Base-by-base conservation (phyloP, 23 red algal species). In the Gracilaria gracilis region DNA sequence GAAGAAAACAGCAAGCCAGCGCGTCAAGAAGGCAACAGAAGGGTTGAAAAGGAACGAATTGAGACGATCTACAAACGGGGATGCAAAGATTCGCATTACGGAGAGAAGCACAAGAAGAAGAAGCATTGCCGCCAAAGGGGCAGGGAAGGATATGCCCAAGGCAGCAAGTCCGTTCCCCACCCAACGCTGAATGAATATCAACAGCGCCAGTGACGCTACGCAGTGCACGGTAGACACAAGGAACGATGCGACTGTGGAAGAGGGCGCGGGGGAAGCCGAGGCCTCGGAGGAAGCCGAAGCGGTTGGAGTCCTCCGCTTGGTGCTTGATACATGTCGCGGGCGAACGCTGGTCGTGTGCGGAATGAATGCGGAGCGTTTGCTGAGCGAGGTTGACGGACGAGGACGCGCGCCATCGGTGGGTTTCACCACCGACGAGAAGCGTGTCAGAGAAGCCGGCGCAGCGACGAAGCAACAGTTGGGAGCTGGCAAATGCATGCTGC, bases 1-100 rank as follows among this genome's bases (percentile, higher is more conserved):
- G 85, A 99, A 99, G 70, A 96, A 99, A 25, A 99, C 91, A 23
- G 97, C 94, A 65, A 99, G 87, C 97, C 97, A 99, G 23, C 93
- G 89, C 25, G 85, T 91, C 20, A 99, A 62, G 34, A 94, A 81
- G 15, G 79, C 64, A 0, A 92, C 82, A 28, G 78, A 86, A 57
- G 97, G 94, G 37, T 67, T 82, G 28, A 93, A 91, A 42, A 76
- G 25, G 12, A 85, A 53, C 2, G 57, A 21, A 67, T 66, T 82
- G 15, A 75, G 61, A 42, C 74, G 57, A 53, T 94, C 92, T 34
- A 94, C 92, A 32, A 82, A 40, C 11, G 55, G 71, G 16, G 83
- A 86, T 51, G 47, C n/a, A 15, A 94, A 71, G 13, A 71, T 25
- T n/a, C 92, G 92, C 35, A 81, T 32, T 13, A 79, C 31, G 40